Evolutionary conservation across 805 yeast genomes (phyloP), one percentile per base, ranked within the genome.

Genomic region (Kregervanrija delftensis): DNA sequence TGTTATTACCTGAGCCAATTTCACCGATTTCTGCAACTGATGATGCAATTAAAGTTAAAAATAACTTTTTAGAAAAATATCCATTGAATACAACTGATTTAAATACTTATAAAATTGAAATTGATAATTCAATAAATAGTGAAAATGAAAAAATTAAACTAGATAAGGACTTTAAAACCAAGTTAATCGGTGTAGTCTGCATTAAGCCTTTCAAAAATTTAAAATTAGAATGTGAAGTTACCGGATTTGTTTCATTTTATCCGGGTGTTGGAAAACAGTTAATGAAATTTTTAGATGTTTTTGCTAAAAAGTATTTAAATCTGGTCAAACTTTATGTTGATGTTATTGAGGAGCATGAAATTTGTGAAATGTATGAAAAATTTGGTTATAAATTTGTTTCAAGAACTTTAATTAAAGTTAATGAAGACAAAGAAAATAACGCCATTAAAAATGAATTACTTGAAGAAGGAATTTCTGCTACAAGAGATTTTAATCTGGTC

Each of bases 181-280:
- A 46, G 22, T 49, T 65, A 4, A 40, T 65, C 8, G 73, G 72
- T 1, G 62, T 72, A 2, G 50, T 61, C 2, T 72, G 67, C 3
- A 45, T 64, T 22, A 70, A 65, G 44, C 63, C 64, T 11, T 47
- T 38, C 16, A 43, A 48, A 1, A 34, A 33, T 5, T 35, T 35
- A 9, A 4, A 32, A 22, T 22, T 14, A 11, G 53, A 49, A 11
- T 55, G 56, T n/a, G 81, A 75, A 50, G 43, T 79, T 10, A 77
- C 84, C 0, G 74, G 73, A 6, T 72, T 74, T 47, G 71, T 81
- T 0, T 75, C 84, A 0, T 76, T 73, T 45, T 63, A 68, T 52
- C 71, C 73, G 15, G 56, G 59, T n/a, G 42, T 65, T 11, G 55
- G 70, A 1, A 43, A 44, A 4, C 43, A 64, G 11, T 48, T 61